Evolutionary conservation across 2,329 filamentous ascomycete species (phyloP).

Genomic region (Amesomyces nigricolor): DNA sequence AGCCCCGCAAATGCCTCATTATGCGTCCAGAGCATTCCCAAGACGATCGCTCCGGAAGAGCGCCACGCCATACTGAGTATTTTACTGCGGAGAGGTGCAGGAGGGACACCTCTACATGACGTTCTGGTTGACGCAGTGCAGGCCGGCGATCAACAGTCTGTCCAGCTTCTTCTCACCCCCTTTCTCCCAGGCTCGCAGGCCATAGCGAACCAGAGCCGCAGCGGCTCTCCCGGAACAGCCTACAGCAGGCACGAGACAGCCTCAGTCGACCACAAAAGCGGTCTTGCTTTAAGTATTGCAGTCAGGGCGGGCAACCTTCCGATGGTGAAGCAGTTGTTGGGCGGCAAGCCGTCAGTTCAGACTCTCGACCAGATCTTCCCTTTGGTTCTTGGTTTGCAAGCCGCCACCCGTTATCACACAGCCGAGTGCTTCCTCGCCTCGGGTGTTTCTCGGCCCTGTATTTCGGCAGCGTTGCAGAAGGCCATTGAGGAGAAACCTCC

Average conservation of each 20-base stretch:
- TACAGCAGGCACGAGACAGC: constrained; percentile 44
- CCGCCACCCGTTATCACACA: constrained; percentile 42
- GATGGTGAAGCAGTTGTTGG: constrained; percentile 43
- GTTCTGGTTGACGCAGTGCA: constrained; percentile 46
- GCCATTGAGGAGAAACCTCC: constrained; percentile 46
- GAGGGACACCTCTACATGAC: constrained; percentile 42
- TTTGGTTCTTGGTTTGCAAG: constrained; percentile 39
- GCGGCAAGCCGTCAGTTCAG: constrained; percentile 41
- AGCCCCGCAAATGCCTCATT: constrained; percentile 43
- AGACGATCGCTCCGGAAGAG: constrained; percentile 41
- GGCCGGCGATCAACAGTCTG: constrained; percentile 42
- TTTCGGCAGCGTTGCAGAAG: constrained; percentile 47
- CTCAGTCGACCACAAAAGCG: constrained; percentile 48
- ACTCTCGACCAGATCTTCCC: constrained; percentile 47
- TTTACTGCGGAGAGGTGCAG: constrained; percentile 47
- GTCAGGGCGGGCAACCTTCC: constrained; percentile 40
- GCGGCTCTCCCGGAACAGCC: constrained; percentile 30
- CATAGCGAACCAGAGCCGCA: constrained; percentile 27
- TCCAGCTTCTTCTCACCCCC: constrained; percentile 45
- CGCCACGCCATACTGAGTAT: constrained; percentile 41
- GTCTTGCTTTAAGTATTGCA: constrained; percentile 46
- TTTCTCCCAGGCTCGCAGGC: constrained; percentile 38
- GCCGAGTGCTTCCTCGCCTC: constrained; percentile 46
- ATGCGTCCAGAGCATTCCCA: constrained; percentile 45
- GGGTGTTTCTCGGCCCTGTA: constrained; percentile 41